These are phyloP conservation scores for Skeletonema costatum DNA, from an alignment of 108 stramenopile species.

Conservation along the genomic window DNA sequence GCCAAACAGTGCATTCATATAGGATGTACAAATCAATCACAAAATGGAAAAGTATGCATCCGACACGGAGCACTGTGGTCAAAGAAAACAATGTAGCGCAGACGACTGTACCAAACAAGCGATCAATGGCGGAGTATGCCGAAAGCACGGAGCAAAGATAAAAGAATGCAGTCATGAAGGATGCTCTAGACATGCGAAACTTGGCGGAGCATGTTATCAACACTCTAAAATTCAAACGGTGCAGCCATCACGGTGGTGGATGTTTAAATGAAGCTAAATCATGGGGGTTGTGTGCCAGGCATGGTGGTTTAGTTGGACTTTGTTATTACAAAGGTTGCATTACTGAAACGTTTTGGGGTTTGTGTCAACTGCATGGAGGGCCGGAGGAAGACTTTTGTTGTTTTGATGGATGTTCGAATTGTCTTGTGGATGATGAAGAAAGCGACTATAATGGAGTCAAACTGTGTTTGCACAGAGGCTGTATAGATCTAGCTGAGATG, in stretches of 20 bases:
- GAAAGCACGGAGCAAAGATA: not conserved
- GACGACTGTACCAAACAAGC: not conserved
- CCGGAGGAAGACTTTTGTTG: not conserved
- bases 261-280: not conserved
- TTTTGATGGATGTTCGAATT: not conserved
- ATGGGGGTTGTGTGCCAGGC: not conserved
- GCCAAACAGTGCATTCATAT: not conserved
- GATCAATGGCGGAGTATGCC: not conserved
- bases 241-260: not conserved
- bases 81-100: not conserved
- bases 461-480: not conserved
- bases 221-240: not conserved
- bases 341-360: not conserved
- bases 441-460: not conserved
- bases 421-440: not conserved
- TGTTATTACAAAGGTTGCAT: not conserved
- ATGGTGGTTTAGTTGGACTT: not conserved
- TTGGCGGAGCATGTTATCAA: not conserved
- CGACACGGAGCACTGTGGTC: not conserved
- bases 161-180: not conserved
- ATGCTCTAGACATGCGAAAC: not conserved
- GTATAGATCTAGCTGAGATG: not conserved
- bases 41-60: not conserved
- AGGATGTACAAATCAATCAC: not conserved
- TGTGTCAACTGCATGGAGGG: not conserved